Conservation (phyloP, 108 stramenopile species). For the Cyclotella baltica region DNA sequence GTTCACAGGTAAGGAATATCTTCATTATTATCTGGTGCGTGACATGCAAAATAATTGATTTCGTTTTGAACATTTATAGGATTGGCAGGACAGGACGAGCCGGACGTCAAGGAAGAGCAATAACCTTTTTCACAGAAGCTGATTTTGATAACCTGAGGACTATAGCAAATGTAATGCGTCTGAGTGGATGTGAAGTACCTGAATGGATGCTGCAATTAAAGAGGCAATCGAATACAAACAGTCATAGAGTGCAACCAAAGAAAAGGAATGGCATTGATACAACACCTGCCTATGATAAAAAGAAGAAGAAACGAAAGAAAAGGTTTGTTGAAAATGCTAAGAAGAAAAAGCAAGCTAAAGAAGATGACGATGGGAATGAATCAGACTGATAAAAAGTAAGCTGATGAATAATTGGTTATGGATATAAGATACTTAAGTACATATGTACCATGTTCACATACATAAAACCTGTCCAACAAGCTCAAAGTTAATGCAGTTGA, state of each 20-base stretch:
- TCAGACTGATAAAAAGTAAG: background rate
- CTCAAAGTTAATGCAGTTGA: no score
- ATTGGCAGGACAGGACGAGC: slow-evolving; percentile 97
- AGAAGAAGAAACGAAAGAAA: slow-evolving; percentile 60
- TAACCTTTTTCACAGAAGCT: slow-evolving; percentile 96
- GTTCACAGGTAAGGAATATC: no score
- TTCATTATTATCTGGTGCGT: no score
- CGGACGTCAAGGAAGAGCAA: slow-evolving; percentile 91
- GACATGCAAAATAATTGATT: no score
- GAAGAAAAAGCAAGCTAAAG: slow-evolving; percentile 5
- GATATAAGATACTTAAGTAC: no score
- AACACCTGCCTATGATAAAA: slow-evolving; percentile 78
- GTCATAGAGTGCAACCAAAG: slow-evolving; percentile 44
- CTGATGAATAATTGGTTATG: no score
- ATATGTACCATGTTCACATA: no score
- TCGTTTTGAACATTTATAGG: no score
- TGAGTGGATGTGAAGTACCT: slow-evolving; percentile 91
- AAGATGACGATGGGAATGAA: background rate
- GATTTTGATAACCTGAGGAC: slow-evolving; percentile 88
- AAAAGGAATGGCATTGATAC: slow-evolving; percentile 75
- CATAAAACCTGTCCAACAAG: no score
- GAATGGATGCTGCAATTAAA: slow-evolving; percentile 92
- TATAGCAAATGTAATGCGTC: slow-evolving; percentile 96
- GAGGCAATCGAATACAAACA: slow-evolving; percentile 22
- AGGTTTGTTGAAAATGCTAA: slow-evolving; percentile 19